Base-by-base conservation (phyloP, 768 basidiomycete genomes). In the Suillus paluster region DNA sequence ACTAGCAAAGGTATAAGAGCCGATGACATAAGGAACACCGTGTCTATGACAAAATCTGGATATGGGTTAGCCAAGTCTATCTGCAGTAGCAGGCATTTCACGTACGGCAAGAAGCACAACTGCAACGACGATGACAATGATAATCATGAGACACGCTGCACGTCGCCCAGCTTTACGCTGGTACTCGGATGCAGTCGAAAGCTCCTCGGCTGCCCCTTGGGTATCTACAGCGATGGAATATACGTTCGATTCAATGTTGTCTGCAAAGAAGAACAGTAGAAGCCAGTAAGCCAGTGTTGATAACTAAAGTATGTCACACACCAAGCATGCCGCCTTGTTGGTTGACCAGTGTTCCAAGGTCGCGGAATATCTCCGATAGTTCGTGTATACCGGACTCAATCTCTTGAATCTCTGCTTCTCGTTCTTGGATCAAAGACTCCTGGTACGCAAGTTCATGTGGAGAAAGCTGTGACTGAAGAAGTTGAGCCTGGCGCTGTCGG, bases 351-450 rank as follows among this genome's bases (percentile, higher is more conserved):
- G 95, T 96, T 48, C 96, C 97, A 50, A 99, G 79, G 76, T 99
- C 96, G 55, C 92, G 86, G 83, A 99, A 99, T 71, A 99, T 98
- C 76, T 98, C 94, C 30, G 92, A 86, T 50, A 99, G 77, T 75
- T 99, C 97, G 70, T 97, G 94, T 59, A 99, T 98, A 8, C 97
- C 97, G 8, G 87, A 89, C 76, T 99, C 97, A 57, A 99, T 99
- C 72, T 98, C 95, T 56, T 92, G 86, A 59, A 99, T 99, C 70
- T 99, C 97, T 0, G 82, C 83, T 73, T 99, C 97, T 19, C 97
- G 90, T 72, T 99, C 97, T 42, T 61, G 72, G 41, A 75, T 75
- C 41, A 99, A 79, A 11, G 94, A 92, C 72, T 99, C 97, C 74
- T 99, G 97, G 73, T 96, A 96, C 15, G 94, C 94, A 25, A 99